These are phyloP conservation scores for Xerocomus spinulosus DNA, from an alignment of 768 basidiomycete genomes.

Conservation along the genomic window DNA sequence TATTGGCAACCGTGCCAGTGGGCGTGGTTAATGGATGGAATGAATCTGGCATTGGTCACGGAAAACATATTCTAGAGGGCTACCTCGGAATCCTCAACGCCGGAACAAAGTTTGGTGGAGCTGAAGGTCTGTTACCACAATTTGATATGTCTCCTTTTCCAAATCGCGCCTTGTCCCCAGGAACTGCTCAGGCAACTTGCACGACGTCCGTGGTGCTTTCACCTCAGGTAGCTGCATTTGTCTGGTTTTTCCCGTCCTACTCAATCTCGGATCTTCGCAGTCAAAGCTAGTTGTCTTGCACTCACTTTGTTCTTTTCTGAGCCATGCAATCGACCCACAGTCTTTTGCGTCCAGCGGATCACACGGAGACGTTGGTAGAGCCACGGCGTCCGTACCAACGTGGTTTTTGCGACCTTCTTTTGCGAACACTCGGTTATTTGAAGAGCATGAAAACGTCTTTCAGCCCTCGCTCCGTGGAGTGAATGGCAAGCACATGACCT, in stretches of 20 bases:
- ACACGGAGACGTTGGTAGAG: constrained; percentile 6
- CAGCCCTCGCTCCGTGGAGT: constrained; percentile 16
- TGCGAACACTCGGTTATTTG: constrained; percentile 44
- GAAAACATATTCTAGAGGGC: constrained; percentile 66
- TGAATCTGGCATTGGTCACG: constrained; percentile 45
- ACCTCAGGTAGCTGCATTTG: constrained; percentile 41
- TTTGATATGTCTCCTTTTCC: not conserved
- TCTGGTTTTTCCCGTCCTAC: not conserved
- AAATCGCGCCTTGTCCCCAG: constrained; percentile 8
- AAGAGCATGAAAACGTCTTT: constrained; percentile 48
- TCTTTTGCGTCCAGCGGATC: constrained; percentile 15
- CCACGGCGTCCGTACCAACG: constrained; percentile 35
- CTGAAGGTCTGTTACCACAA: constrained; percentile 40
- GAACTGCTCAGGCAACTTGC: constrained; percentile 44
- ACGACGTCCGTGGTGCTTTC: constrained; percentile 64
- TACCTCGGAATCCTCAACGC: constrained; percentile 76
- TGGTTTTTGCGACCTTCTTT: constrained; percentile 71
- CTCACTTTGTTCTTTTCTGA: constrained; percentile 68
- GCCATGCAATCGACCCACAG: constrained; percentile 36
- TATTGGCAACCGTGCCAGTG: constrained; percentile 66
- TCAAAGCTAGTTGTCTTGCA: constrained; percentile 74
- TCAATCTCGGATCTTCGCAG: constrained; percentile 34
- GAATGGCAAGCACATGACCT: constrained; percentile 19
- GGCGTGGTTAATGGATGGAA: constrained; percentile 68
- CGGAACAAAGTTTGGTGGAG: constrained; percentile 56